These are phyloP conservation scores for Diutina pseudorugosa DNA, from an alignment of 1,139 yeast genomes.

Conservation along the genomic window DNA sequence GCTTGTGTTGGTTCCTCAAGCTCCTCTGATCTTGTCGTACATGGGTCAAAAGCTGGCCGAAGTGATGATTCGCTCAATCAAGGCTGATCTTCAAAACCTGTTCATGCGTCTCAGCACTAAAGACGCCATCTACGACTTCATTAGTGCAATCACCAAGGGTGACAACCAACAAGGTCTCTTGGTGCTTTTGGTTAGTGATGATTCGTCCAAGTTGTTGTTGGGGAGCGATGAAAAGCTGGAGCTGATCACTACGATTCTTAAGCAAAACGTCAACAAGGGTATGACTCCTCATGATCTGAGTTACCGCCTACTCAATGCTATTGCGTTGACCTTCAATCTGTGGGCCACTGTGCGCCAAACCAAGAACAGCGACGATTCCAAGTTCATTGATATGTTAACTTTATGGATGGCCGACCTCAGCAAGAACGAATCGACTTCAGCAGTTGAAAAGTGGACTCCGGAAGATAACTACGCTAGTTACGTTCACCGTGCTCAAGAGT, in stretches of 20 bases:
- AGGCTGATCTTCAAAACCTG: slow-evolving; percentile 46
- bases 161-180: slow-evolving; percentile 74
- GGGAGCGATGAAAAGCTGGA: background rate
- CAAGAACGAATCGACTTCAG: background rate
- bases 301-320: slow-evolving; percentile 50
- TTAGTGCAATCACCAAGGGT: slow-evolving; percentile 65
- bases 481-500: background rate
- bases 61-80: slow-evolving; percentile 44
- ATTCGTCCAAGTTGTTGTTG: background rate
- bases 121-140: slow-evolving; percentile 52
- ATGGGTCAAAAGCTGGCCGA: slow-evolving; percentile 55
- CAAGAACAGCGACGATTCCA: background rate
- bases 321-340: slow-evolving; percentile 53
- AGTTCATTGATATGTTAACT: background rate
- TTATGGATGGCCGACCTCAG: background rate
- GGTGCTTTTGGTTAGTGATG: slow-evolving; percentile 62
- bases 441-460: background rate
- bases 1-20: slow-evolving; percentile 46
- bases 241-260: slow-evolving; percentile 41
- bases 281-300: slow-evolving; percentile 47
- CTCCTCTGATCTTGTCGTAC: slow-evolving; percentile 72
- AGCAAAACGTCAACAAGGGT: slow-evolving; percentile 41
- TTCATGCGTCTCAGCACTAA: slow-evolving; percentile 46
- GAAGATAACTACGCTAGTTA: background rate
- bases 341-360: slow-evolving; percentile 49